These are phyloP conservation scores for Pleoardoris graminearum DNA, from an alignment of 2,329 filamentous ascomycete genomes.

Conservation along the genomic window DNA sequence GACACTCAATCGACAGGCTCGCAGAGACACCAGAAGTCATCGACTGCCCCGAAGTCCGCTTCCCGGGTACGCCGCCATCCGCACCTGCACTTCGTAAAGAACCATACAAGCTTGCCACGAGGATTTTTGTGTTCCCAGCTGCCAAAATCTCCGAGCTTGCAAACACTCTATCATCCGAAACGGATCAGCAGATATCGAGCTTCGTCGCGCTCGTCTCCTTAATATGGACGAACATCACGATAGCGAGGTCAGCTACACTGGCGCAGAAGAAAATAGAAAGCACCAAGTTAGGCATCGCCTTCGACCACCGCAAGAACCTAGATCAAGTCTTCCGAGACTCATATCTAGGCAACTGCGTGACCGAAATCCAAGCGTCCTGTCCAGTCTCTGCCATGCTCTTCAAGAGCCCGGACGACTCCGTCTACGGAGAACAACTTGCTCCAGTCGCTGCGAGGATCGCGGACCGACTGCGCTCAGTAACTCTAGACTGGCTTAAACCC, in stretches of 20 bases:
- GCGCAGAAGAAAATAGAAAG: neutral
- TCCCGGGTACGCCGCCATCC: neutral
- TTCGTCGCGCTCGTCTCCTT: constrained; percentile 23
- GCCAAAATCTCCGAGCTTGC: constrained; percentile 7
- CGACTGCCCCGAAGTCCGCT: constrained; percentile 7
- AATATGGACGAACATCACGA: constrained; percentile 24
- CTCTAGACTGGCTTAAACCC: constrained; percentile 13
- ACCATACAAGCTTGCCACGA: constrained; percentile 13
- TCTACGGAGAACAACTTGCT: neutral
- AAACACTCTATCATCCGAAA: neutral
- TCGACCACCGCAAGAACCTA: constrained; percentile 16
- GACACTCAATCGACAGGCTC: neutral
- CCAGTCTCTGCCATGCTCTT: constrained; percentile 3
- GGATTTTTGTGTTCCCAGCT: constrained; percentile 9
- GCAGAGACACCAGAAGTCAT: neutral
- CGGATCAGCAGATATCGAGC: constrained; percentile 6
- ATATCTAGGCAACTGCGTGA: constrained; percentile 17
- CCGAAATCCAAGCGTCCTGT: constrained; percentile 6
- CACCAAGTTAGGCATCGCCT: constrained; percentile 22
- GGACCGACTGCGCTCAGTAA: neutral
- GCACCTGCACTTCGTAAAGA: neutral
- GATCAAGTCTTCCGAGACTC: constrained; percentile 2
- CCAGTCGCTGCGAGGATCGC: neutral
- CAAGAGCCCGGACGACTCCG: neutral
- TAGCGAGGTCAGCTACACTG: constrained; percentile 15